phyloP scores from a whole-genome alignment of 2,329 filamentous ascomycete genomes.

The Emmonsia crescens region DNA sequence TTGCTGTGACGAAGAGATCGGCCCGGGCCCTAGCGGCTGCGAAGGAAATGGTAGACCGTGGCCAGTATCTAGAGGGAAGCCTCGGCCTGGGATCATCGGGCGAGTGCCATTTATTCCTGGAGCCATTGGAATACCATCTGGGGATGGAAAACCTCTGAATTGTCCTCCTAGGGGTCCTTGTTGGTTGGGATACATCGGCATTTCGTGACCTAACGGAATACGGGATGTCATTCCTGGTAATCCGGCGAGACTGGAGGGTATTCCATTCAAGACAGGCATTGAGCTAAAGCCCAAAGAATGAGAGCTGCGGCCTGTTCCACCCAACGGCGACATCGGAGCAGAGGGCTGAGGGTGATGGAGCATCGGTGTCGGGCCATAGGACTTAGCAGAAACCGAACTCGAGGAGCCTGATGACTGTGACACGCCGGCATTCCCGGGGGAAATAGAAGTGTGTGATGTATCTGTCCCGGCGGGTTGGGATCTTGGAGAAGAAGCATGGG shows the following conservation, averaged over 20 bases:
- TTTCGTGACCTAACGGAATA: slow-evolving; percentile 39
- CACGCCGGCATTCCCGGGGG: slow-evolving; percentile 51
- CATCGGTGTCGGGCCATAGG: slow-evolving; percentile 39
- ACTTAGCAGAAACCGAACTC: slow-evolving; percentile 53
- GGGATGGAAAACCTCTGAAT: slow-evolving; percentile 43
- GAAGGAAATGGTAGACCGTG: slow-evolving; percentile 32
- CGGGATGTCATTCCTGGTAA: slow-evolving; percentile 45
- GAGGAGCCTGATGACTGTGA: slow-evolving; percentile 55
- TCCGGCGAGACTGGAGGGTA: slow-evolving; percentile 45
- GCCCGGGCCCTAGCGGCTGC: slow-evolving; percentile 33
- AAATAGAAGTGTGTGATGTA: slow-evolving; percentile 53
- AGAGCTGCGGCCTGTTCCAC: slow-evolving; percentile 49
- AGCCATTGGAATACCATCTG: slow-evolving; percentile 44
- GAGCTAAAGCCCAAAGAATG: slow-evolving; percentile 40
- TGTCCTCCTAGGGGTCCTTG: slow-evolving; percentile 42
- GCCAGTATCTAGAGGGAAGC: slow-evolving; percentile 40
- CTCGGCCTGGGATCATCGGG: slow-evolving; percentile 47
- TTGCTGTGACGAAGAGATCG: slow-evolving; percentile 23
- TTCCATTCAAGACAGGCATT: slow-evolving; percentile 46
- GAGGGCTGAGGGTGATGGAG: slow-evolving; percentile 49
- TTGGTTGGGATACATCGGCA: slow-evolving; percentile 45
- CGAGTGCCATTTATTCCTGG: slow-evolving; percentile 52
- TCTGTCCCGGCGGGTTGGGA: slow-evolving; percentile 38
- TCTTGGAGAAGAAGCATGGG: slow-evolving; percentile 55
- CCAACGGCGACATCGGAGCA: slow-evolving; percentile 55